phyloP scores from a whole-genome alignment of 2,329 filamentous ascomycete genomes.

The Botrytis porri region DNA sequence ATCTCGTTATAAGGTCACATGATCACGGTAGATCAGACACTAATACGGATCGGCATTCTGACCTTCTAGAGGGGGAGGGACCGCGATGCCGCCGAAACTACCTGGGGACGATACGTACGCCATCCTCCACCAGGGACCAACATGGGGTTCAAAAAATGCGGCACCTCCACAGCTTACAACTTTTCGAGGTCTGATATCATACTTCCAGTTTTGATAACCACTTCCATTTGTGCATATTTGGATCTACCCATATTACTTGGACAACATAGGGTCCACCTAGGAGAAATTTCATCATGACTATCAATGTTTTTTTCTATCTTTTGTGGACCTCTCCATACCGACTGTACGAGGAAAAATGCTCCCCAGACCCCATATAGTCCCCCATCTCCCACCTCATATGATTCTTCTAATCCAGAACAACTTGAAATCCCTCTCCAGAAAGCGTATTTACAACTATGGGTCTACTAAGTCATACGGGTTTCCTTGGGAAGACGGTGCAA shows the following conservation, averaged over 20 bases:
- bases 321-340: slow-evolving; percentile 7
- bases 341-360: neutral
- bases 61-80: slow-evolving; percentile 5
- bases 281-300: slow-evolving; percentile 14
- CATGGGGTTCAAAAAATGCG: neutral
- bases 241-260: slow-evolving; percentile 10
- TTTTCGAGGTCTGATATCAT: slow-evolving; percentile 19
- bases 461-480: slow-evolving; percentile 20
- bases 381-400: slow-evolving; percentile 11
- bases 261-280: neutral
- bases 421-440: neutral
- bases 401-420: neutral
- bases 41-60: neutral
- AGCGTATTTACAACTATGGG: slow-evolving; percentile 6
- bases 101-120: neutral
- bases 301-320: slow-evolving; percentile 6
- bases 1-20: slow-evolving; percentile 2
- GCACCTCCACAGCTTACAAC: slow-evolving; percentile 11
- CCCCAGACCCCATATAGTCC: slow-evolving; percentile 18
- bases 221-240: neutral
- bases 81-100: slow-evolving; percentile 19
- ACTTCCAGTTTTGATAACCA: neutral
- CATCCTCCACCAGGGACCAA: slow-evolving; percentile 9
- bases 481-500: slow-evolving; percentile 15
- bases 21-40: neutral